These are phyloP conservation scores for Pinus taeda DNA, from an alignment of 75 land plant genomes.

Conservation along the genomic window DNA sequence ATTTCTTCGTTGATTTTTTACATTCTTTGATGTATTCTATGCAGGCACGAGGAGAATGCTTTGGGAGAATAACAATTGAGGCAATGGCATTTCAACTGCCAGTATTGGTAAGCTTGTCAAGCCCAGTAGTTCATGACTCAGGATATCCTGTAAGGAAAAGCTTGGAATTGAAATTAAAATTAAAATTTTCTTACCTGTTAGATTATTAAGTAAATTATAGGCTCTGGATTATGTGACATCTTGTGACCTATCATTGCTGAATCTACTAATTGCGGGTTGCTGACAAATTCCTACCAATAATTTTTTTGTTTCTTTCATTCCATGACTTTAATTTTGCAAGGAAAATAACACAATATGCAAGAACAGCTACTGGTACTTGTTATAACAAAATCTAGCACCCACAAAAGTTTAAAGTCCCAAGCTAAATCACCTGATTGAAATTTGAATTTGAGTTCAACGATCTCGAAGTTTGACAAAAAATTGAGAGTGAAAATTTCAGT, in stretches of 20 bases:
- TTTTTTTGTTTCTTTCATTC: neutral
- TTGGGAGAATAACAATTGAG: slow-evolving; percentile 95
- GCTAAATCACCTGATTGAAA: slow-evolving; percentile 4
- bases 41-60: slow-evolving; percentile 94
- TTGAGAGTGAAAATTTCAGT: too few species aligned
- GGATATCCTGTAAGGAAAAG: neutral
- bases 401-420: too few species aligned
- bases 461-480: too few species aligned
- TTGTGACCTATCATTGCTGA: neutral
- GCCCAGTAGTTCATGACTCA: neutral
- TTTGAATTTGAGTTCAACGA: too few species aligned
- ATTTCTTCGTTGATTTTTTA: neutral
- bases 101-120: slow-evolving; percentile 53
- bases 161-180: neutral
- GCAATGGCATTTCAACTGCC: slow-evolving; percentile 96
- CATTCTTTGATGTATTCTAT: slow-evolving; percentile 8
- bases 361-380: neutral
- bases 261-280: neutral
- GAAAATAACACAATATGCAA: neutral
- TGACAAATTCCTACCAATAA: neutral
- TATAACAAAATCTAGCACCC: too few species aligned
- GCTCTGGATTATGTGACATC: neutral
- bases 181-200: neutral
- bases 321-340: neutral
- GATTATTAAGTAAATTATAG: neutral